Evolutionary conservation across 73 alveolate species (phyloP), one percentile per base, ranked within the genome.

Genomic region (Paramecium biaurelia): DNA sequence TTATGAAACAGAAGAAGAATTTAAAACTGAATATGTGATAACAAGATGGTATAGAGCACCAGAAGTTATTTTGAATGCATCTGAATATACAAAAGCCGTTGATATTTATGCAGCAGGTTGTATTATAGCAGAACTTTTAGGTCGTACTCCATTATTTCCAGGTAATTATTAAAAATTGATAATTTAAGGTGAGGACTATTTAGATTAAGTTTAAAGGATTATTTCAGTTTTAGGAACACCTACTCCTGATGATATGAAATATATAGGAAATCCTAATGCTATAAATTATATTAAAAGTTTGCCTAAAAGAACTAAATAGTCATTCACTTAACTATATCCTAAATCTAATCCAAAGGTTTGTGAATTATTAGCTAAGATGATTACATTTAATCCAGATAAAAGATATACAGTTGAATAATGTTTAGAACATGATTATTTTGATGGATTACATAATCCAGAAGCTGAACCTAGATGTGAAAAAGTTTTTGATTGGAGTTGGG

Each of bases 141-240:
- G 98, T 15, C 93, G 99, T 59, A 96, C 97, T 4, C 99, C 99
- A 11, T 92, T 96, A 15, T 95, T 96, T 92, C 99, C 99, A 5
- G 99, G 99, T 5, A 34, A 30, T 72, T 14, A 72, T 72, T 2
- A 9, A 21, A 24, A 21, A 24, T 20, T 20, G 7, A 30, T 28
- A 10, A 70, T 20, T 4, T 20, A n/a, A 70, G 85, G 85, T 70
- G 98, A 95, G 35, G 96, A 96, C 63, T 96, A 95, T 70, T 86
- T 96, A 23, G 99, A 96, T 82, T 82, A 95, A 85, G 96, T 96
- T 68, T 94, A 96, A 63, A 95, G 97, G 84, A 95, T 95, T 4
- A 93, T 96, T 79, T 96, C 98, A 35, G 97, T 96, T 38, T 84
- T 96, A 24, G 99, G 99, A 5, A 96, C 99, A 2, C 99, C 99